Percentiles rank a stretch among this genome's conserved stretches.
Conservation (phyloP, 192 early-diverging fungal genomes). For the Kappamyces sp. region DNA sequence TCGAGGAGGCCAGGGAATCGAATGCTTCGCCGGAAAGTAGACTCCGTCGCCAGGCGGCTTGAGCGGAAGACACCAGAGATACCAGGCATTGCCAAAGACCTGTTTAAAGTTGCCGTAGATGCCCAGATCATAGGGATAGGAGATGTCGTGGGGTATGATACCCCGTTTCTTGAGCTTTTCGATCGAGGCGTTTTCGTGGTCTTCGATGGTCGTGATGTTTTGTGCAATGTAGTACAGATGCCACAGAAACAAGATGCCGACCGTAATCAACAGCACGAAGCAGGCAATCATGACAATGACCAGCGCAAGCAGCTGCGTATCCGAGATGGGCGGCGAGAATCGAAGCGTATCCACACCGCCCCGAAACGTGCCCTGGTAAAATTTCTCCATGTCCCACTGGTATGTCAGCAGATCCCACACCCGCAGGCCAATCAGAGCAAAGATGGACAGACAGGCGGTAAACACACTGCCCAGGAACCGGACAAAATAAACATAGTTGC, state of each 20-base stretch:
- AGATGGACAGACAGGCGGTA: conserved; percentile 49
- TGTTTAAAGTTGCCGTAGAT: conserved; percentile 61
- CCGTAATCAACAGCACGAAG: conserved; percentile 61
- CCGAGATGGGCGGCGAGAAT: conserved; percentile 50
- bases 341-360: neutral
- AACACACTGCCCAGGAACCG: conserved; percentile 71
- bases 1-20: conserved; percentile 67
- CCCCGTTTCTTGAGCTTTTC: conserved; percentile 53
- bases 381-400: conserved; percentile 25
- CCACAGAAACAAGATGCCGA: conserved; percentile 61
- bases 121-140: conserved; percentile 82
- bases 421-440: conserved; percentile 48
- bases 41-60: conserved; percentile 59
- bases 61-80: conserved; percentile 76
- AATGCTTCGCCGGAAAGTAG: conserved; percentile 46
- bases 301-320: conserved; percentile 63
- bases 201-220: conserved; percentile 83
- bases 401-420: conserved; percentile 39
- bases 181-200: conserved; percentile 67
- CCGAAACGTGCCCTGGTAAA: conserved; percentile 16
- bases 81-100: conserved; percentile 58
- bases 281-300: conserved; percentile 69
- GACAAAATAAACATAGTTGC: conserved; percentile 67
- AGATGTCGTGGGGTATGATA: conserved; percentile 49
- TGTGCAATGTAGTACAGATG: conserved; percentile 64